phyloP scores from a whole-genome alignment of 2,329 filamentous ascomycete species.

The Venturia pyrina region DNA sequence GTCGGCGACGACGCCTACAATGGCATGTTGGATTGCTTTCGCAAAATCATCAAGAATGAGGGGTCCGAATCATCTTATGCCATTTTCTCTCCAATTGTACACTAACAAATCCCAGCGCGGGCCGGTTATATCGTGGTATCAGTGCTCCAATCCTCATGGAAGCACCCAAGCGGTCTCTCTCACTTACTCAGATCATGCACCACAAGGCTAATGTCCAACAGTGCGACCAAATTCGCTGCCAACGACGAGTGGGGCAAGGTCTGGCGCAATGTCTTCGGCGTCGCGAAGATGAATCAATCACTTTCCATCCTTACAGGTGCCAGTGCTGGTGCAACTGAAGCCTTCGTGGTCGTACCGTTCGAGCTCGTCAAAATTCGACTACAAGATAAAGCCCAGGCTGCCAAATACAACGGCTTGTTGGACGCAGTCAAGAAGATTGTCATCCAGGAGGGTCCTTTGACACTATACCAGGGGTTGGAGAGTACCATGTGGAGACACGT shows the following conservation, averaged over 20 bases:
- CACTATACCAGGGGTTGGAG: slow-evolving; percentile 94
- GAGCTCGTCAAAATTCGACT: slow-evolving; percentile 97
- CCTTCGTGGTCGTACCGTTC: slow-evolving; percentile 95
- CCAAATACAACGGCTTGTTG: slow-evolving; percentile 74
- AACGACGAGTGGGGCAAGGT: slow-evolving; percentile 97
- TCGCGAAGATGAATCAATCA: slow-evolving; percentile 79
- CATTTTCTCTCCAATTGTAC: background rate
- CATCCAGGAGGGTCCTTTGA: slow-evolving; percentile 69
- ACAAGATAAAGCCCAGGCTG: slow-evolving; percentile 87
- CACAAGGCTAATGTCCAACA: slow-evolving; percentile 18
- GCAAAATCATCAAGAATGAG: slow-evolving; percentile 92
- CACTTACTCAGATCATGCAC: slow-evolving; percentile 2
- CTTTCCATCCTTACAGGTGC: slow-evolving; percentile 90
- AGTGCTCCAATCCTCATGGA: slow-evolving; percentile 96
- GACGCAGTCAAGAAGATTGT: slow-evolving; percentile 77
- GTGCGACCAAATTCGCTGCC: slow-evolving; percentile 96
- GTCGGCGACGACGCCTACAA: slow-evolving; percentile 77
- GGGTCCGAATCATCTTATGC: slow-evolving; percentile 49
- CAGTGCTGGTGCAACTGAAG: slow-evolving; percentile 87
- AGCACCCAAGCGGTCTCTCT: slow-evolving; percentile 61
- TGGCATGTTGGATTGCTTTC: slow-evolving; percentile 97
- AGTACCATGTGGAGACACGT: slow-evolving; percentile 94
- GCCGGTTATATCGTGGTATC: slow-evolving; percentile 87
- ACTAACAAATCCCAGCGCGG: background rate
- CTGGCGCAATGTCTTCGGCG: slow-evolving; percentile 79